Conservation (phyloP, 305 asterid genomes). For the Solanum hybrid region DNA sequence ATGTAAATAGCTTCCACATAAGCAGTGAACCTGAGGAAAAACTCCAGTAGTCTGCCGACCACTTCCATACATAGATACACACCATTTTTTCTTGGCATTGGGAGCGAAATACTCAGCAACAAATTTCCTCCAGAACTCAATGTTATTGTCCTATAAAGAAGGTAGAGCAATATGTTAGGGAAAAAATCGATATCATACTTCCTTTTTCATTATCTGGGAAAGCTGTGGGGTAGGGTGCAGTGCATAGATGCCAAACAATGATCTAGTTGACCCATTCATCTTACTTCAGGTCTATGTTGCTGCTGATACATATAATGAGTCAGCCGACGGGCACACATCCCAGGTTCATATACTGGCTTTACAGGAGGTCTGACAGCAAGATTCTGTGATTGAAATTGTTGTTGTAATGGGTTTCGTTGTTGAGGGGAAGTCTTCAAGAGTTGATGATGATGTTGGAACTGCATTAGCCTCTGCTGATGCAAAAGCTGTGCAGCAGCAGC, state of each 20-base stretch:
- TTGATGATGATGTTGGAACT: slow-evolving; percentile 28
- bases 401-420: slow-evolving; percentile 51
- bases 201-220: not conserved
- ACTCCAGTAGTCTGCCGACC: slow-evolving; percentile 79
- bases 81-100: slow-evolving; percentile 76
- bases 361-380: slow-evolving; percentile 44
- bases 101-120: slow-evolving; percentile 67
- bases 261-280: not conserved
- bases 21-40: slow-evolving; percentile 52
- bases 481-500: slow-evolving; percentile 70
- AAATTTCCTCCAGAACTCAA: slow-evolving; percentile 73
- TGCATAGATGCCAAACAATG: not conserved
- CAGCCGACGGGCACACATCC: slow-evolving; percentile 75
- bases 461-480: slow-evolving; percentile 64
- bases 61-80: slow-evolving; percentile 72
- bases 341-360: slow-evolving; percentile 61
- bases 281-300: slow-evolving; percentile 72
- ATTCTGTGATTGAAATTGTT: slow-evolving; percentile 60
- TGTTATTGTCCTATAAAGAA: slow-evolving; percentile 48
- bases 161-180: not conserved
- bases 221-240: not conserved
- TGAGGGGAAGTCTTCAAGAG: slow-evolving; percentile 67
- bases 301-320: slow-evolving; percentile 74
- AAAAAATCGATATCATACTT: not conserved
- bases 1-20: not conserved